Evolutionary conservation across 148 eudicot genomes (phyloP).

Genomic region (Heliamphora exappendiculata): DNA sequence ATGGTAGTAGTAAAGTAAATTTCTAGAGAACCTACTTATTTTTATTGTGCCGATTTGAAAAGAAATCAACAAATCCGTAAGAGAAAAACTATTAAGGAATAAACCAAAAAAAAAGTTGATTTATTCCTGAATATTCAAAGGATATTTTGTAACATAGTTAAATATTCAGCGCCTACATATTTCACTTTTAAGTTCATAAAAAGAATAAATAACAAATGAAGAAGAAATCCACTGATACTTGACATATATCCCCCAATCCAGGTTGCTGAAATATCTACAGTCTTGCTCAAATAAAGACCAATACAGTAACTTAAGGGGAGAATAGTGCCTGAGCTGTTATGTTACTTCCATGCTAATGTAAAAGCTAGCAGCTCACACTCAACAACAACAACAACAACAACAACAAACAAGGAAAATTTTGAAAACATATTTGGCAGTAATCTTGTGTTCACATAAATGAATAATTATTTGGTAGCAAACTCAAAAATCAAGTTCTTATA

Average conservation of each 20-base stretch:
- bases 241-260: neutral
- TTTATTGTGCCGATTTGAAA: neutral
- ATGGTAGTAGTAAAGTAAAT: neutral
- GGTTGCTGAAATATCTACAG: neutral
- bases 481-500: no score
- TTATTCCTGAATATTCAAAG: no score
- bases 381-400: no score
- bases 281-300: no score
- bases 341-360: neutral
- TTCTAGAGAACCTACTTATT: neutral
- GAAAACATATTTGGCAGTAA: neutral
- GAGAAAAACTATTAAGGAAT: no score
- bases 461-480: no score
- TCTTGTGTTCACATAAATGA: neutral
- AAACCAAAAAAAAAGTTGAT: no score
- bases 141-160: no score
- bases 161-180: neutral
- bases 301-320: neutral
- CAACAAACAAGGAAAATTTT: no score
- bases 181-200: no score
- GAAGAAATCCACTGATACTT: no score
- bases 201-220: no score
- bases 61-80: neutral
- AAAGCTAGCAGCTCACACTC: neutral
- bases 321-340: neutral